These are phyloP conservation scores for Jackrogersella multiformis DNA, from an alignment of 495 filamentous ascomycete species.

Conservation along the genomic window DNA sequence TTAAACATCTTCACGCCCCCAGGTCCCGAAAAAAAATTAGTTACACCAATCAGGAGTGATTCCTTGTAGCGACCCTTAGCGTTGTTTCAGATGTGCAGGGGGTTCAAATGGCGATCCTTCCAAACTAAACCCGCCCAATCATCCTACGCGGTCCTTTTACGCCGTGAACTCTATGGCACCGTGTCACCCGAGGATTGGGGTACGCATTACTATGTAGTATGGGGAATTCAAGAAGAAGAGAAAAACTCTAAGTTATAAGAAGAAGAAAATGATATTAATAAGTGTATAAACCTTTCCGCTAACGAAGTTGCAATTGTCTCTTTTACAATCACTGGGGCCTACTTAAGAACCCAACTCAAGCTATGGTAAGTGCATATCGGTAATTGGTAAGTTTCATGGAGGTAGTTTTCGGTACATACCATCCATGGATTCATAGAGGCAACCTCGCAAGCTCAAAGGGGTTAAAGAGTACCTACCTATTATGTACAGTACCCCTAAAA, in stretches of 20 bases:
- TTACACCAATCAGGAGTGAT: conserved; percentile 26
- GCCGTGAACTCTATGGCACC: conserved; percentile 21
- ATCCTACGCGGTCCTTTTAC: conserved; percentile 18
- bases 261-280: conserved; percentile 12
- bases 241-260: background rate
- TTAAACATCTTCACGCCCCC: conserved; percentile 10
- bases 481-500: too few species aligned
- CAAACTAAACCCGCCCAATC: conserved; percentile 29
- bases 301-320: conserved; percentile 8
- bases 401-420: background rate
- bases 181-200: conserved; percentile 38
- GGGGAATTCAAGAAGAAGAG: conserved; percentile 7
- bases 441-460: too few species aligned
- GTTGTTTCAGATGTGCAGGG: conserved; percentile 38
- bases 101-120: conserved; percentile 39
- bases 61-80: conserved; percentile 24
- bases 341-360: too few species aligned
- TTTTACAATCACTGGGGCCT: background rate
- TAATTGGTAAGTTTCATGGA: too few species aligned
- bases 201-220: conserved; percentile 4
- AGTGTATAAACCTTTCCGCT: too few species aligned
- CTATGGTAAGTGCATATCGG: too few species aligned
- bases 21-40: conserved; percentile 12
- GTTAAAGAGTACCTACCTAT: too few species aligned
- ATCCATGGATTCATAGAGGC: too few species aligned